These are phyloP conservation scores for Verticillium tricorpus DNA, from an alignment of 2,329 filamentous ascomycete genomes.

Conservation along the genomic window DNA sequence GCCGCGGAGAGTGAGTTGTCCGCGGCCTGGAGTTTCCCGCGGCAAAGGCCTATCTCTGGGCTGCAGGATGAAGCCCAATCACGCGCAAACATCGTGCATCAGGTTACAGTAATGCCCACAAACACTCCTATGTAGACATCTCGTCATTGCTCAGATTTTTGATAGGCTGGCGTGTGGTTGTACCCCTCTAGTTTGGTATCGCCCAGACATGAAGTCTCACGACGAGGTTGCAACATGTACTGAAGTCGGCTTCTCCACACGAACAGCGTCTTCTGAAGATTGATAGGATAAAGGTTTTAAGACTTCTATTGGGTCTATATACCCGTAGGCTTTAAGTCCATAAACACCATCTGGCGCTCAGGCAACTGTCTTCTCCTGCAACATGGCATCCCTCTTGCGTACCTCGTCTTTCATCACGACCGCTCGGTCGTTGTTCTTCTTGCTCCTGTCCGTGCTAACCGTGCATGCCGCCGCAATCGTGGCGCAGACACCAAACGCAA, in stretches of 20 bases:
- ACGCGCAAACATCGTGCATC: background rate
- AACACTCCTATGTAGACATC: background rate
- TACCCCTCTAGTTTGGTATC: background rate
- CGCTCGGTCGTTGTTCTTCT: constrained; percentile 23
- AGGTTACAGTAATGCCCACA: background rate
- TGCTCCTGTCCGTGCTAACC: constrained; percentile 23
- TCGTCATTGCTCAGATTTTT: background rate
- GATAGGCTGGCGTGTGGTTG: background rate
- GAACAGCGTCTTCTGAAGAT: too few species aligned
- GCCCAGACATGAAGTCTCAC: background rate
- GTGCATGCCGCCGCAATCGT: constrained; percentile 24
- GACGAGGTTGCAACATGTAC: too few species aligned
- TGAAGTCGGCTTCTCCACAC: too few species aligned
- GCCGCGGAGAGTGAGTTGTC: background rate
- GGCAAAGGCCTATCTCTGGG: background rate
- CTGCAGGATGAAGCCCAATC: background rate
- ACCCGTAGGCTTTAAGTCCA: too few species aligned
- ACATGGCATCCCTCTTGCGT: constrained; percentile 8
- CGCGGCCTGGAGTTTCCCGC: background rate
- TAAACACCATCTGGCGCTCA: background rate
- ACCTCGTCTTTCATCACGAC: constrained; percentile 20
- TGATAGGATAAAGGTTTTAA: too few species aligned
- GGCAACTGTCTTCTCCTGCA: constrained; percentile 7
- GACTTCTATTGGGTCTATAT: too few species aligned
- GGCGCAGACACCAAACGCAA: constrained; percentile 27